phyloP scores from a whole-genome alignment of 148 eudicot species.

The Heliosperma pusillum region DNA sequence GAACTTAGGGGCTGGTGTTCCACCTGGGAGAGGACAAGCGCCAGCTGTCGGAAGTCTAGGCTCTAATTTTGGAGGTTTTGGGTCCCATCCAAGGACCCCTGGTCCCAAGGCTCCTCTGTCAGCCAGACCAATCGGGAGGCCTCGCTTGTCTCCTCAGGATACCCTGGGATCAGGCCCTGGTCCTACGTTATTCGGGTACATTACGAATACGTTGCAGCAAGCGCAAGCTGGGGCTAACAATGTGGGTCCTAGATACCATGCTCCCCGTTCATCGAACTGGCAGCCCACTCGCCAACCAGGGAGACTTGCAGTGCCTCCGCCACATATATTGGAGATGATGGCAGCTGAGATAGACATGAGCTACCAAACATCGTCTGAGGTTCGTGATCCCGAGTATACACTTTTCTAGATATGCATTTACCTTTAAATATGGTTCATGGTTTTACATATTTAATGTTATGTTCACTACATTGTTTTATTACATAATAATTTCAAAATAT shows the following conservation, averaged over 20 bases:
- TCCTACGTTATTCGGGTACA: neutral
- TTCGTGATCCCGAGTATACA: slow-evolving; percentile 7
- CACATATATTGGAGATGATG: slow-evolving; percentile 7
- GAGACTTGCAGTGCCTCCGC: neutral
- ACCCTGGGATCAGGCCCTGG: neutral
- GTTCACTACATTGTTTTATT: neutral
- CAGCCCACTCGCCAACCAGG: neutral
- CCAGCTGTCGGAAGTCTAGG: neutral
- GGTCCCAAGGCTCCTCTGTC: neutral
- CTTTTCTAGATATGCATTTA: neutral
- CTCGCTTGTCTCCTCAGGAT: neutral
- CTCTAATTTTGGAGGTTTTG: neutral
- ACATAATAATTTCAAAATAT: no score
- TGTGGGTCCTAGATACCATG: neutral
- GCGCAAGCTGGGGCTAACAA: neutral
- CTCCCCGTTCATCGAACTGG: neutral
- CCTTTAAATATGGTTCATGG: neutral
- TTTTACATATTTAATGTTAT: no score
- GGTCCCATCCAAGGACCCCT: neutral
- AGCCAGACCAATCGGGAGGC: neutral
- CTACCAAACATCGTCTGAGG: neutral
- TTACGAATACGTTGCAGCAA: neutral
- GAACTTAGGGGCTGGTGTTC: neutral
- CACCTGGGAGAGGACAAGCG: neutral
- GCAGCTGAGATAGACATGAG: neutral